Evolutionary conservation across 441 rosid genomes (phyloP), one percentile per base, ranked within the genome.

Genomic region (Gossypium davidsonii): DNA sequence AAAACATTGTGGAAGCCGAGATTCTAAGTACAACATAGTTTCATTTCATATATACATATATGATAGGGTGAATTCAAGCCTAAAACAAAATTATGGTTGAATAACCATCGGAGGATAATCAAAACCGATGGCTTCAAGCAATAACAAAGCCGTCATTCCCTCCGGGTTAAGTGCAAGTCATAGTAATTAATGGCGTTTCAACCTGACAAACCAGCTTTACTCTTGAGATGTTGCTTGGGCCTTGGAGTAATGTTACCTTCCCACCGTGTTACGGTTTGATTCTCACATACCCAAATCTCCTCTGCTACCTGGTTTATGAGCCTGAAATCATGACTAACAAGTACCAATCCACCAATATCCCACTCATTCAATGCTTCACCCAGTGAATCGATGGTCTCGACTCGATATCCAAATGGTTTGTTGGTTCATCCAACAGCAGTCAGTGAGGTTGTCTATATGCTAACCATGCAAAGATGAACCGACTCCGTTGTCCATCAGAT

Each of bases 231-330:
- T 81, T 71, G 73, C 89, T 92, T 94, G 73, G 91, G 23, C 23
- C 23, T 21, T 21, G 23, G 23, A 94, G 73, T 92, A 72, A 94
- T 94, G 74, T 87, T 97, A 66, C 98, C 97, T 31, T 80, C 90
- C 97, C 98, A 94, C 34, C 85, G 83, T 0, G 97, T 89, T 0
- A 94, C 87, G 0, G 90, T 73, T 62, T 88, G 98, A 72, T 94
- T 87, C 77, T 87, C 94, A 59, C 97, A 92, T 39, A 92, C 96
- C 98, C 97, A 92, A n/a, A 94, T 94, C 89, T 94, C 97, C 23
- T 92, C 77, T 0, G 97, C 97, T 26, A 94, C 98, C 84, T 94
- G 98, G 85, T 94, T 94, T 34, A 91, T 94, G 74, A 94, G 85
- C 89, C 99, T 85, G 85, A 94, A 94, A 77, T 92, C 98, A 18